These are phyloP conservation scores for Moricandia moricandioides DNA, from an alignment of 345 rosid species.

Conservation along the genomic window DNA sequence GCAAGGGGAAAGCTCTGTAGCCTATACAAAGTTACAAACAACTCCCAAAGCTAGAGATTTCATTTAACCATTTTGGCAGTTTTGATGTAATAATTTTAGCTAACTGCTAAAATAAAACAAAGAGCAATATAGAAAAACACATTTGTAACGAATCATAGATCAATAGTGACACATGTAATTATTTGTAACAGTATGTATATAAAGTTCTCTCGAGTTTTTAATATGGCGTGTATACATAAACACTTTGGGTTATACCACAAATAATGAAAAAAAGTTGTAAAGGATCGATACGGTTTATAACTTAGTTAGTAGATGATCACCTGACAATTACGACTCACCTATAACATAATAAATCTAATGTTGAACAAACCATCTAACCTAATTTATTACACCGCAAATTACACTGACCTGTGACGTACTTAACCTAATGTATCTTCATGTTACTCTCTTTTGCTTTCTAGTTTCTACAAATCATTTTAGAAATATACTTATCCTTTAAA, in stretches of 20 bases:
- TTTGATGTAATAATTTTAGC: not conserved
- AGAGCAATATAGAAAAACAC: not conserved
- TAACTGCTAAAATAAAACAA: not conserved
- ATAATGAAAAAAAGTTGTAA: not conserved
- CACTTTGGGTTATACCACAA: not conserved
- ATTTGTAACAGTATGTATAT: not conserved
- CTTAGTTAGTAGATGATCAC: not conserved
- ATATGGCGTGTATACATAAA: not conserved
- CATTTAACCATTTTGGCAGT: conserved; percentile 15
- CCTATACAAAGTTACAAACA: not conserved
- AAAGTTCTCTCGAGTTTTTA: not conserved
- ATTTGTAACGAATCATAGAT: conserved; percentile 13
- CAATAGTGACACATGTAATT: conserved; percentile 15
- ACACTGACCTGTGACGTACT: conserved; percentile 14
- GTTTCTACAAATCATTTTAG: not conserved
- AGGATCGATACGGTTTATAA: not conserved
- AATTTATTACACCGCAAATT: conserved; percentile 8
- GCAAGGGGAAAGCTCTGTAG: not conserved
- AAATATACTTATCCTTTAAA: not conserved
- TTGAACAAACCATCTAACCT: conserved; percentile 27
- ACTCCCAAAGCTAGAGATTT: not conserved
- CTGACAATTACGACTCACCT: conserved; percentile 18
- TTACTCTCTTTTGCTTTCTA: not conserved
- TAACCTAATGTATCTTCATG: not conserved
- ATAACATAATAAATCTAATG: not conserved